phyloP scores from a whole-genome alignment of 2,329 filamentous ascomycete species.

The Macrophomina tecta region DNA sequence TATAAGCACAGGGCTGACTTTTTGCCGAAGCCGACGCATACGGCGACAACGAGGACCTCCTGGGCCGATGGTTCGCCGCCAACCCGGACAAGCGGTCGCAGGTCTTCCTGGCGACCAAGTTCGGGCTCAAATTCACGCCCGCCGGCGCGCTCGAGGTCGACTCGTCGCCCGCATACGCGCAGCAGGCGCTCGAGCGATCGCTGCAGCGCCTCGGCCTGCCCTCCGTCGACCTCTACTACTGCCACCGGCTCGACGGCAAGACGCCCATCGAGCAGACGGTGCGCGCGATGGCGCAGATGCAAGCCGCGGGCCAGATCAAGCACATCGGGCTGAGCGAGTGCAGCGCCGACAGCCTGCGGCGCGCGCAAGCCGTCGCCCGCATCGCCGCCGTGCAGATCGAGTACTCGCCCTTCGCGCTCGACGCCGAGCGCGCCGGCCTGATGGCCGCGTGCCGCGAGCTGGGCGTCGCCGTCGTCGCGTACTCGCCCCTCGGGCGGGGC shows the following conservation, averaged over 20 bases:
- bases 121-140: slow-evolving; percentile 51
- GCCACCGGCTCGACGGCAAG: slow-evolving; percentile 50
- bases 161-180: slow-evolving; percentile 48
- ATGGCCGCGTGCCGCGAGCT: slow-evolving; percentile 52
- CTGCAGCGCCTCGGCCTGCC: slow-evolving; percentile 48
- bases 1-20: slow-evolving; percentile 47
- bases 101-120: slow-evolving; percentile 57
- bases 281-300: slow-evolving; percentile 51
- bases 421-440: slow-evolving; percentile 42
- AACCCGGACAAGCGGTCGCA: slow-evolving; percentile 28
- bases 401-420: slow-evolving; percentile 56
- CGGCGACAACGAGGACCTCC: slow-evolving; percentile 43
- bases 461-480: slow-evolving; percentile 49
- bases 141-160: slow-evolving; percentile 41
- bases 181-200: slow-evolving; percentile 46
- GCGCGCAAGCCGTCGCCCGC: slow-evolving; percentile 55
- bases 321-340: slow-evolving; percentile 56
- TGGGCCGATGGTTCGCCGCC: slow-evolving; percentile 43
- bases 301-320: slow-evolving; percentile 55
- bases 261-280: slow-evolving; percentile 58
- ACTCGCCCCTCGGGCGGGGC: slow-evolving; percentile 46
- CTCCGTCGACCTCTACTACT: slow-evolving; percentile 53
- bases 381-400: slow-evolving; percentile 59
- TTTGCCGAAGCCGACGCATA: slow-evolving; percentile 35
- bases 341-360: slow-evolving; percentile 53